Evolutionary conservation across 768 basidiomycete species (phyloP), one percentile per base, ranked within the genome.

Genomic region (Kwoniella dejecticola): DNA sequence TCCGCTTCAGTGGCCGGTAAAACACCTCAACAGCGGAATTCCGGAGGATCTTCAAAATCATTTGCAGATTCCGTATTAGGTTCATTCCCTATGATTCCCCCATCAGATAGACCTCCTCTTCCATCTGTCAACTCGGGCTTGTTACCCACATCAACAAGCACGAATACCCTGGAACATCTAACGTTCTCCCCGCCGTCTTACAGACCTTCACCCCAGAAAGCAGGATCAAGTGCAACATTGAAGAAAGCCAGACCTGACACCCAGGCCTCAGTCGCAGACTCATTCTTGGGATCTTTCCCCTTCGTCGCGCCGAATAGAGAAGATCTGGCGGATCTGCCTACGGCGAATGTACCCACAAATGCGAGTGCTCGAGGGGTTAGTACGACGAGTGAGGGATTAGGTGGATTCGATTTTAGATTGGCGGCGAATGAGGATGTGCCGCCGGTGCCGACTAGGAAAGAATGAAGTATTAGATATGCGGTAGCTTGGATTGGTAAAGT

Each of bases 41-140:
- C 61, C n/a, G 60, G 69, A 36, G 61, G 69, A 40, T 74, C 72
- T 1, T 62, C 57, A 15, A 60, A 64, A 49, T 71, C 69, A 27
- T 66, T 69, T 27, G 74, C 74, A n/a, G 72, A 74, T 50, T 77
- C 75, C 0, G 60, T 78, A 4, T 62, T 78, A 4, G 66, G 70
- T 26, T 68, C 59, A 11, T 76, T 70, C 66, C 75, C 77, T 19
- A 77, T 78, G 74, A 78, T 78, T 29, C 77, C 76, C 1, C 77
- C 77, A 0, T 36, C 46, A 11, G 26, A 11, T 40, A 27, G 41
- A 24, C 23, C 31, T 26, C 21, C 60, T 13, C 13, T 36, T 8
- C 52, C 60, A 11, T 21, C 41, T 29, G 15, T 8, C 7, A 21
- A n/a, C 33, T 38, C 38, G 3, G 63, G 58, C 3, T 19, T 19